These are phyloP conservation scores for Aspergillus pseudoterreus DNA, from an alignment of 2,329 filamentous ascomycete genomes.

Conservation along the genomic window DNA sequence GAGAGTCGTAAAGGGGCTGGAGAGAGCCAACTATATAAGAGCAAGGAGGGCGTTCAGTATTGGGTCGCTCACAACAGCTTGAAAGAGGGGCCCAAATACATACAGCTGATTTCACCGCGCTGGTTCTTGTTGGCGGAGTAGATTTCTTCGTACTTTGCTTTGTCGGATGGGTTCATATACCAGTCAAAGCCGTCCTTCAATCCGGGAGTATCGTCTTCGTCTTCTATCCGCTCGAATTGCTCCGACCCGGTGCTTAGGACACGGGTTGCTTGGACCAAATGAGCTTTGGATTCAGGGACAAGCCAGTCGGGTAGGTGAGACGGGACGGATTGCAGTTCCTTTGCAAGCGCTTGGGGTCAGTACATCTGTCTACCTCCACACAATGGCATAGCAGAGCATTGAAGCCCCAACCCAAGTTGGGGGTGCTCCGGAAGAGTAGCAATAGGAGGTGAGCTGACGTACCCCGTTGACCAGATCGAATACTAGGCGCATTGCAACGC, in stretches of 20 bases:
- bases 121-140: conserved; percentile 88
- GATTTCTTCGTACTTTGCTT: conserved; percentile 93
- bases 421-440: background rate
- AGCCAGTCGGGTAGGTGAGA: conserved; percentile 87
- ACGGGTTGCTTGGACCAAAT: conserved; percentile 78
- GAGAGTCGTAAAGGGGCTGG: conserved; percentile 73
- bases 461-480: conserved; percentile 97
- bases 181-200: conserved; percentile 97
- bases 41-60: conserved; percentile 6
- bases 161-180: conserved; percentile 95
- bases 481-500: conserved; percentile 95
- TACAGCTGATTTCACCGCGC: conserved; percentile 78
- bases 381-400: too few relatives aligned
- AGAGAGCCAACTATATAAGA: conserved; percentile 64
- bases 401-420: background rate
- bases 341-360: background rate
- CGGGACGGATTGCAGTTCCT: conserved; percentile 92
- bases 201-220: conserved; percentile 72
- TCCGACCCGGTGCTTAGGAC: conserved; percentile 75
- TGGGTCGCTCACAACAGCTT: background rate
- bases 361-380: background rate
- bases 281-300: conserved; percentile 89
- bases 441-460: conserved; percentile 32
- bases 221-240: conserved; percentile 80
- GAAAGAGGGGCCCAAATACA: conserved; percentile 28